phyloP scores from a whole-genome alignment of 805 yeast genomes.

The Suhomyces vadensis region DNA sequence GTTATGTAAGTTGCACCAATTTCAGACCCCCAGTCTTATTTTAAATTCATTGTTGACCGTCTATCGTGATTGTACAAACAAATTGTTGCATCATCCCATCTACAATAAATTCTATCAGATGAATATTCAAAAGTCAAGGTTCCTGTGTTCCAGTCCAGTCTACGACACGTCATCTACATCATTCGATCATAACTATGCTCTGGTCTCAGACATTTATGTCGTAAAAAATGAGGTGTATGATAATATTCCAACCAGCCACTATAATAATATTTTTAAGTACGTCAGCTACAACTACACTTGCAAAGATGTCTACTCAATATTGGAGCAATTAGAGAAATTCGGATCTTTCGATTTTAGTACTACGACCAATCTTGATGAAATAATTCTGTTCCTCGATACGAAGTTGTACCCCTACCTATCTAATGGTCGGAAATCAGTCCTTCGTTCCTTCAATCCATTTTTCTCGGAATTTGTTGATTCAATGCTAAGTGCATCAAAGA shows the following conservation, averaged over 20 bases:
- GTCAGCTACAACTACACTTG: constrained; percentile 3
- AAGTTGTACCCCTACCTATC: constrained; percentile 5
- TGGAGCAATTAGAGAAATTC: not conserved
- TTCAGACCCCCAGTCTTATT: constrained; percentile 10
- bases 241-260: not conserved
- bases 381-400: not conserved
- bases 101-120: constrained; percentile 5
- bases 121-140: constrained; percentile 8
- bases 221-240: constrained; percentile 3
- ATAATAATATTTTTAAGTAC: constrained; percentile 1
- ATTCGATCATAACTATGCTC: not conserved
- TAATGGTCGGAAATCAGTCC: not conserved
- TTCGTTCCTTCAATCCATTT: not conserved
- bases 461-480: not conserved
- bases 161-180: not conserved
- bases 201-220: not conserved
- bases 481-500: not conserved
- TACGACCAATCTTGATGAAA: not conserved
- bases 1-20: constrained; percentile 11
- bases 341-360: not conserved
- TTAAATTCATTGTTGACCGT: constrained; percentile 8
- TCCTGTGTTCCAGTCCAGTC: not conserved
- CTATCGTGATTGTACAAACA: constrained; percentile 12
- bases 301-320: constrained; percentile 6
- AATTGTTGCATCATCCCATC: constrained; percentile 9